Conservation (phyloP, 345 rosid species). For the Eucalyptus marginata region DNA sequence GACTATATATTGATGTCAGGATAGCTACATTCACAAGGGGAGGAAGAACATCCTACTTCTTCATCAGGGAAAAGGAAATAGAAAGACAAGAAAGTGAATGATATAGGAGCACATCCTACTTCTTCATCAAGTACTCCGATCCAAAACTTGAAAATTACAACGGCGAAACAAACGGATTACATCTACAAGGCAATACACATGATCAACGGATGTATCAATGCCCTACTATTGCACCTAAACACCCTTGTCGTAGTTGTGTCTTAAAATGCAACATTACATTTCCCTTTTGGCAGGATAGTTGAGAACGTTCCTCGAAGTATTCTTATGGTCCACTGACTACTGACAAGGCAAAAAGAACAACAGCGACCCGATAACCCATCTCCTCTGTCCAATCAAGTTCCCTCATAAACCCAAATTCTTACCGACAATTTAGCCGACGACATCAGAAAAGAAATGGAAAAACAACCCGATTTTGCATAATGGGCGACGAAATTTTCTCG, state of each 20-base stretch:
- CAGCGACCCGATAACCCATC: neutral
- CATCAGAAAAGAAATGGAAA: neutral
- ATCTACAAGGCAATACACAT: neutral
- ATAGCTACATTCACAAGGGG: neutral
- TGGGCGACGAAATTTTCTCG: neutral
- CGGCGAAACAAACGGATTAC: neutral
- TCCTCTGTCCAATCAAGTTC: neutral
- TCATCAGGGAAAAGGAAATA: neutral
- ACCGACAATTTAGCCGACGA: neutral
- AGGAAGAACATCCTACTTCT: neutral
- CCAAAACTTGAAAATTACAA: neutral
- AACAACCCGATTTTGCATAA: neutral
- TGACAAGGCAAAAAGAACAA: neutral
- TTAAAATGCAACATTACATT: neutral
- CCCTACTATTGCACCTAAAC: neutral
- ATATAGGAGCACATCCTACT: neutral
- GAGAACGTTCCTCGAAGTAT: neutral
- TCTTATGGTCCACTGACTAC: neutral
- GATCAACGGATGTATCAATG: neutral
- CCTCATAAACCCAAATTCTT: neutral
- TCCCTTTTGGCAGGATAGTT: neutral
- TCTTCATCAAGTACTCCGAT: neutral
- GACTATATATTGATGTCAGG: neutral
- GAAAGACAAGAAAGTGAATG: neutral
- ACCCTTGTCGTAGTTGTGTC: neutral